phyloP scores from a whole-genome alignment of 2,329 filamentous ascomycete species.

The Colletotrichum ledebouriae region DNA sequence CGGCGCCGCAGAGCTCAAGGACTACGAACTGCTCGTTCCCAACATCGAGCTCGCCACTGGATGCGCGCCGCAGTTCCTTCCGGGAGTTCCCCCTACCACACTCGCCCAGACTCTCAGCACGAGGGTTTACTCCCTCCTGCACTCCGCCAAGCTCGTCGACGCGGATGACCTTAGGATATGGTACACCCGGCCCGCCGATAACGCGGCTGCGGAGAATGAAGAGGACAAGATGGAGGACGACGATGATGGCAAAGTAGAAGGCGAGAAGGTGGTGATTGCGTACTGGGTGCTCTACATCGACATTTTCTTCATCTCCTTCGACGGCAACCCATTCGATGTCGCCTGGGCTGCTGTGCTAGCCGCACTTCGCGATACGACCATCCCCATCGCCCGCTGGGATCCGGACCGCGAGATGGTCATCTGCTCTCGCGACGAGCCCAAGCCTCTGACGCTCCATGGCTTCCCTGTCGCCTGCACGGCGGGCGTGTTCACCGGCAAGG shows the following conservation, averaged over 20 bases:
- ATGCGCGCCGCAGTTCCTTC: constrained; percentile 86
- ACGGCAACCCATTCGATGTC: constrained; percentile 92
- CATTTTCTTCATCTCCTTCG: constrained; percentile 92
- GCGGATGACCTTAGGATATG: constrained; percentile 80
- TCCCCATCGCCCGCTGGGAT: constrained; percentile 88
- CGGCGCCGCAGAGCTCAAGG: constrained; percentile 63
- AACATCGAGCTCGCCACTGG: constrained; percentile 95
- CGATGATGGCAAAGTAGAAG: constrained; percentile 47
- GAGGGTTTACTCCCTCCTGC: constrained; percentile 81
- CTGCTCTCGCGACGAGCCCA: constrained; percentile 74
- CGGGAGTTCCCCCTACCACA: constrained; percentile 83
- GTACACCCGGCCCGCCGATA: constrained; percentile 67
- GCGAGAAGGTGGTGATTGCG: constrained; percentile 71
- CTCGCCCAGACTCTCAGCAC: constrained; percentile 89
- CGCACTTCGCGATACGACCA: constrained; percentile 80
- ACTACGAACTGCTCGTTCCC: constrained; percentile 85
- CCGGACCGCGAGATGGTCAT: constrained; percentile 82
- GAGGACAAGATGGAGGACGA: constrained; percentile 53
- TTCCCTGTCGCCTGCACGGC: constrained; percentile 84
- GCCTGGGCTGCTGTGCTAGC: constrained; percentile 89
- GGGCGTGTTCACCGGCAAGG: constrained; percentile 79
- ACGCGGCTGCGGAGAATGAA: constrained; percentile 59
- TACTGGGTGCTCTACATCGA: constrained; percentile 98
- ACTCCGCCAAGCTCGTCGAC: constrained; percentile 76
- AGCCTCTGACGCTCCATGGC: constrained; percentile 70